Base-by-base conservation (phyloP, 257 asterid genomes). In the Solanum chmielewskii region DNA sequence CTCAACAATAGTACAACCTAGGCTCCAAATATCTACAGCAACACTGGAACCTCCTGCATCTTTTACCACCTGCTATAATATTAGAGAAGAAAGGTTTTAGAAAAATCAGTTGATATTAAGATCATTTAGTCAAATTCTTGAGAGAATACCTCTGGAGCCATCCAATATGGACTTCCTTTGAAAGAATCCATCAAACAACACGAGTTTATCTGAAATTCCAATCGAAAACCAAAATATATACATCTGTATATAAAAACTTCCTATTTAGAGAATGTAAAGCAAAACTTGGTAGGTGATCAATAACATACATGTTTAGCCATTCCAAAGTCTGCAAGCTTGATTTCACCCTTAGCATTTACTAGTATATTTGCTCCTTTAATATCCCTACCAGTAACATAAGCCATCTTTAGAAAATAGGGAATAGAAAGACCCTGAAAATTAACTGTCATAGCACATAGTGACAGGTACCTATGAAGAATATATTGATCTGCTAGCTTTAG, bases 21-120 rank as follows among this genome's bases (percentile, higher is more conserved):
- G 94, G 92, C 98, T 94, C 97, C 97, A 95, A 86, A 94, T 89
- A 89, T 95, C 98, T 87, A 91, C 96, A n/a, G 94, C 92, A 18
- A 94, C 91, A 90, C 84, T 92, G 89, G 18, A 47, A 84, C 93
- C 91, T 64, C 90, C 86, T 23, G 93, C 74, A 87, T 92, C 92
- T 75, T 60, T 88, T 74, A 92, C 90, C 85, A 95, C 90, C 97
- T 93, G 91, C 27, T 16, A 66, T 52, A 60, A 83, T 69, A 89
- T 25, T n/a, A 85, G 60, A 75, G 35, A 80, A 83, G 13, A 0
- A 62, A 78, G 49, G 62, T 76, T 41, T 83, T 75, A 64, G 74
- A 64, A 83, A 86, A 39, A n/a, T 5, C 52, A 59, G 62, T 14
- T 59, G n/a, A 33, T 52, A 42, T 0, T 31, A 39, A 76, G 4